Base-by-base conservation (phyloP, 345 rosid species). In the Zanthoxylum bungeanum region DNA sequence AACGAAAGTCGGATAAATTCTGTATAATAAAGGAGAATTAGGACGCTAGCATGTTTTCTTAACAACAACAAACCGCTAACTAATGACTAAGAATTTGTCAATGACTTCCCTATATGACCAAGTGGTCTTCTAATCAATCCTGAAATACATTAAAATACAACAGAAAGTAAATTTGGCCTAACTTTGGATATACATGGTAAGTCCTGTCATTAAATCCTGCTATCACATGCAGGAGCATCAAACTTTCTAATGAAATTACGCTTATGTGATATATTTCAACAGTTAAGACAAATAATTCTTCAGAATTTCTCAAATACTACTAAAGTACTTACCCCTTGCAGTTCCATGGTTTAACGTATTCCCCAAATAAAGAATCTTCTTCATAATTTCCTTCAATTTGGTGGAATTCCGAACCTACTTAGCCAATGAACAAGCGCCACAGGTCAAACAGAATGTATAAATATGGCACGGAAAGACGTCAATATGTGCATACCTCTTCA, bases 301-400 rank as follows among this genome's bases (percentile, higher is more conserved):
- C 2, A 39, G 21, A 64, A 5, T n/a, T 39, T 19, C 58, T 33
- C 52, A 21, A 60, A 21, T 37, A 71, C 55, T 50, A 61, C 49
- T 44, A 75, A 61, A 34, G 68, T 70, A 66, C 86, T 77, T 70
- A 91, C 99, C 99, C 85, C 99, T 91, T 27, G 97, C 98, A 62
- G 99, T 96, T 85, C 99, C 99, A 77, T 96, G 97, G 84, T 93
- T 96, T 82, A 93, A 77, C 6, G 87, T 84, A 75, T 96, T 96
- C 72, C 99, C 99, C 69, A 96, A 82, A 73, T 80, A 86, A 64
- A 96, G 97, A 84, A 96, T 93, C 79, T 75, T 87, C 85, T 89
- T 91, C 99, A 96, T 88, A 68, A 93, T 96, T 73, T 91, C 98
- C 83, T 96, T 93, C 82, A 96, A 74, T 77, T 91, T 93, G 50